phyloP scores from a whole-genome alignment of 2,329 filamentous ascomycete genomes.

The Reticulascus tulasneorum region DNA sequence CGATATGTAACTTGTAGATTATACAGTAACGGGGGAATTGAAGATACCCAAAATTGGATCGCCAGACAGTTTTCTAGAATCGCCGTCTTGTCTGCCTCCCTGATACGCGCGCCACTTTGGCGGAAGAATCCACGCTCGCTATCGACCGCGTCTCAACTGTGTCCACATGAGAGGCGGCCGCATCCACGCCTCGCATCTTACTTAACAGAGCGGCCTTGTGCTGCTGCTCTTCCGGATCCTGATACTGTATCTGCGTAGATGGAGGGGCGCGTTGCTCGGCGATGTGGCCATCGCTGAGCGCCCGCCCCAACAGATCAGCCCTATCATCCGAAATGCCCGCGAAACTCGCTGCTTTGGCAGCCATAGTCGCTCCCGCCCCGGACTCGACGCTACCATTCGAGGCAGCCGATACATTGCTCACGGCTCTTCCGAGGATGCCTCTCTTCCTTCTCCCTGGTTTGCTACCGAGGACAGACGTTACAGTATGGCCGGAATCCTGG shows the following conservation, averaged over 20 bases:
- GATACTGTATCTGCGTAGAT: constrained; percentile 51
- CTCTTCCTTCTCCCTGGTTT: constrained; percentile 29
- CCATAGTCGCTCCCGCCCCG: constrained; percentile 4
- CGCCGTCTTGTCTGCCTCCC: no score
- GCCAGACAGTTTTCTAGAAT: no score
- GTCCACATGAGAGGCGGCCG: neutral
- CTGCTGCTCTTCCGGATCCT: constrained; percentile 44
- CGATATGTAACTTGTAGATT: no score
- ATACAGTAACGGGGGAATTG: no score
- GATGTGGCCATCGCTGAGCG: constrained; percentile 4
- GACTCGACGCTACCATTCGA: constrained; percentile 42
- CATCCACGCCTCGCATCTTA: constrained; percentile 29
- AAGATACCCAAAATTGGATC: no score
- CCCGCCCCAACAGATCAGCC: constrained; percentile 15
- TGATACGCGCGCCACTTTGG: no score
- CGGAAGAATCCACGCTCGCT: no score
- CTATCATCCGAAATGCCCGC: constrained; percentile 19
- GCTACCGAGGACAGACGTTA: no score
- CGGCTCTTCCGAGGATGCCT: constrained; percentile 53
- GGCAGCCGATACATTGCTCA: constrained; percentile 53
- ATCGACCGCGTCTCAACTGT: no score
- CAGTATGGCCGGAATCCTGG: constrained; percentile 14
- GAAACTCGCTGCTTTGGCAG: constrained; percentile 8
- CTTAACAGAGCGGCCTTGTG: constrained; percentile 40
- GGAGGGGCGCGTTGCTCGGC: constrained; percentile 25